Percentiles rank a stretch among this genome's conserved stretches.
Conservation (phyloP, 495 filamentous ascomycete genomes). For the Penicillium pulvis region DNA sequence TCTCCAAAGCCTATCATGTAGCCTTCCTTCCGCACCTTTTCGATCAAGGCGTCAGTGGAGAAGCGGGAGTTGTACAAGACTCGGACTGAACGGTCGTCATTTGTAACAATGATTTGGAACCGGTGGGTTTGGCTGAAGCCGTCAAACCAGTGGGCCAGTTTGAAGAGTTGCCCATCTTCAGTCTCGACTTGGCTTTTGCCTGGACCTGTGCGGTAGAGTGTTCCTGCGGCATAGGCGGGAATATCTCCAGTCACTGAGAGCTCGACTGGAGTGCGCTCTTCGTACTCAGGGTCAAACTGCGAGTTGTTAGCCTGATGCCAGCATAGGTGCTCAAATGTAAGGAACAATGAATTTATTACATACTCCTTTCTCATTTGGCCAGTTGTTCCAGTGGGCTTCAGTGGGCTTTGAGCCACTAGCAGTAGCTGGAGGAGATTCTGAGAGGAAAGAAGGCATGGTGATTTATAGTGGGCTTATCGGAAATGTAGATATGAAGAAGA, state of each 20-base stretch:
- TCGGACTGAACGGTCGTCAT: slow-evolving; percentile 29
- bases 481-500: not conserved
- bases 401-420: slow-evolving; percentile 4
- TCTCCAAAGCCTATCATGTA: slow-evolving; percentile 57
- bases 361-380: slow-evolving; percentile 33
- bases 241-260: slow-evolving; percentile 51
- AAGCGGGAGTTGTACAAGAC: slow-evolving; percentile 76
- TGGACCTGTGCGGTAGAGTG: slow-evolving; percentile 73
- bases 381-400: slow-evolving; percentile 23
- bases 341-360: not conserved
- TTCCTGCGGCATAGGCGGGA: slow-evolving; percentile 58
- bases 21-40: slow-evolving; percentile 57
- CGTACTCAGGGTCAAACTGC: slow-evolving; percentile 55
- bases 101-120: slow-evolving; percentile 60
- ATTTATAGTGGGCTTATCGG: not conserved
- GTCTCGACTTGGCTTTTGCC: slow-evolving; percentile 59
- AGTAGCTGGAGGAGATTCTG: not conserved
- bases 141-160: slow-evolving; percentile 75
- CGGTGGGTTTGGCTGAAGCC: slow-evolving; percentile 74
- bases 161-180: slow-evolving; percentile 55
- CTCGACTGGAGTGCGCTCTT: slow-evolving; percentile 50
- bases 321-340: not conserved
- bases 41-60: slow-evolving; percentile 57
- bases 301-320: slow-evolving; percentile 3
- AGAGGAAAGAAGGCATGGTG: slow-evolving; percentile 14